Evolutionary conservation across 1,139 yeast species (phyloP).

Genomic region (Debaryomyces subglobosus): DNA sequence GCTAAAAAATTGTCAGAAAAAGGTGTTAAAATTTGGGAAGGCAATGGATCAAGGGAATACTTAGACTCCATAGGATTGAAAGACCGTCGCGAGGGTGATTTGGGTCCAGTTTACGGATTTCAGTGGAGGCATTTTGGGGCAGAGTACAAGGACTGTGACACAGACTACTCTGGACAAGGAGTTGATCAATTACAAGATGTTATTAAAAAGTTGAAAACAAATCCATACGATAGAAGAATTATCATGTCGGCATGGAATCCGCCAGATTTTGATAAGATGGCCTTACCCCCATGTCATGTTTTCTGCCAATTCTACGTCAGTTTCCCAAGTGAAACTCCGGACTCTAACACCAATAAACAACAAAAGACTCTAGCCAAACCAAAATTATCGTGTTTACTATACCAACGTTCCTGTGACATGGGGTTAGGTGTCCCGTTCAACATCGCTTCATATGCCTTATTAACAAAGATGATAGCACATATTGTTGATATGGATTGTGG

Average conservation of each 20-base stretch:
- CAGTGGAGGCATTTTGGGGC: conserved; percentile 99
- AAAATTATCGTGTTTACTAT: conserved; percentile 79
- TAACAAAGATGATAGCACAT: conserved; percentile 94
- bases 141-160: conserved; percentile 78
- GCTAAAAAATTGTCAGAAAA: conserved; percentile 75
- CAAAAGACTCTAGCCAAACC: conserved; percentile 44
- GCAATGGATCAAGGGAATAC: conserved; percentile 95
- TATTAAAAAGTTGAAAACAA: conserved; percentile 75
- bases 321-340: conserved; percentile 54
- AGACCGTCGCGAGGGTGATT: conserved; percentile 86
- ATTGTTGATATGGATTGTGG: conserved; percentile 94
- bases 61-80: conserved; percentile 80
- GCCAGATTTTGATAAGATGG: conserved; percentile 90
- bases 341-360: conserved; percentile 18
- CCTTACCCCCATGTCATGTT: conserved; percentile 97
- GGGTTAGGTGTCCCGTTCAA: conserved; percentile 98
- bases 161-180: conserved; percentile 87
- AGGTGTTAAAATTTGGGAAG: conserved; percentile 97
- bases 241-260: conserved; percentile 99
- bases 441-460: conserved; percentile 91
- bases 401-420: conserved; percentile 99
- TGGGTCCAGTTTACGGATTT: conserved; percentile 98
- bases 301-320: conserved; percentile 93
- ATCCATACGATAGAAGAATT: conserved; percentile 93
- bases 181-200: conserved; percentile 85